A percentile compares a stretch with the other conserved stretches of the same genome.
Conservation (phyloP, 2,329 filamentous ascomycete species). For the Pyrenochaeta sp. region DNA sequence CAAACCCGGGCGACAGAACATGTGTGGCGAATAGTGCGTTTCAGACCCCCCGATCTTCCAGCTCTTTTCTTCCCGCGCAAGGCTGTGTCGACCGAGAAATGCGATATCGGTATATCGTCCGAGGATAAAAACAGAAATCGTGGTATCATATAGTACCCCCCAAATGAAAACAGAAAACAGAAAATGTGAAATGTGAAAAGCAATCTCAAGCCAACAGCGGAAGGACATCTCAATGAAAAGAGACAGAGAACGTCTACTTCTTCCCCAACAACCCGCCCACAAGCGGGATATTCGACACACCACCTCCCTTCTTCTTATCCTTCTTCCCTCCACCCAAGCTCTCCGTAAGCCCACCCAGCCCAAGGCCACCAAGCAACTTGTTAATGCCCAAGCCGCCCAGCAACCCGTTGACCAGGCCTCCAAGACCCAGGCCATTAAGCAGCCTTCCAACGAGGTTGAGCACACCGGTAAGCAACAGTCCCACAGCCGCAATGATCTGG, state of each 20-base stretch:
- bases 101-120: not conserved
- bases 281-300: conserved; percentile 51
- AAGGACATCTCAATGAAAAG: conserved; percentile 12
- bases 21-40: conserved; percentile 9
- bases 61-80: conserved; percentile 6
- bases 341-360: conserved; percentile 62
- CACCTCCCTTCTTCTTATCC: conserved; percentile 57
- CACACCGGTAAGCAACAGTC: conserved; percentile 81
- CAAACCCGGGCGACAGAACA: not conserved
- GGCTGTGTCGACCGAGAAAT: not conserved
- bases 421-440: conserved; percentile 81
- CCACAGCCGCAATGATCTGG: conserved; percentile 91
- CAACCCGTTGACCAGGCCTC: conserved; percentile 79
- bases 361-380: conserved; percentile 77
- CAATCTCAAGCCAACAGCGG: conserved; percentile 20
- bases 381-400: conserved; percentile 79
- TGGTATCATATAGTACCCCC: conserved; percentile 26
- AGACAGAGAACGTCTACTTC: conserved; percentile 28
- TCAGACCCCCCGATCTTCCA: conserved; percentile 44
- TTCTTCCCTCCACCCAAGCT: conserved; percentile 63
- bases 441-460: conserved; percentile 83
- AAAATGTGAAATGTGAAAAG: too few relatives aligned
- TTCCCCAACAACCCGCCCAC: conserved; percentile 58
- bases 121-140: not conserved
- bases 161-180: too few relatives aligned